These are phyloP conservation scores for Solanum gandarillasii DNA, from an alignment of 257 asterid genomes.

Conservation along the genomic window DNA sequence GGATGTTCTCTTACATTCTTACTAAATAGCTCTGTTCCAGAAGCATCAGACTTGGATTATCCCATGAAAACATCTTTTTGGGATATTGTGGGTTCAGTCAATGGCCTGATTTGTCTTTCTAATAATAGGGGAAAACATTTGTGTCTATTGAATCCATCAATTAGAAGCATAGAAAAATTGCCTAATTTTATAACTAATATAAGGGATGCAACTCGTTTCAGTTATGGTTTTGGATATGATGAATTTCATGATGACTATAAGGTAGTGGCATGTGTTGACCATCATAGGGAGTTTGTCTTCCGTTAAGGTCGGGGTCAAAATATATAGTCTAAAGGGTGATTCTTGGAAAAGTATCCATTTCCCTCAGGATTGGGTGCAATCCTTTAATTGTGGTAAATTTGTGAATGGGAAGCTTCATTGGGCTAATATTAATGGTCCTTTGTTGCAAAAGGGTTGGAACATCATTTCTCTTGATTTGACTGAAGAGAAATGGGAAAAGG, in stretches of 20 bases:
- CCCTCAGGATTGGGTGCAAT: background rate
- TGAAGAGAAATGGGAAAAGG: background rate
- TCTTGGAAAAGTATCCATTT: constrained; percentile 8
- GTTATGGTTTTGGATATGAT: constrained; percentile 42
- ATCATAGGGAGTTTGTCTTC: background rate
- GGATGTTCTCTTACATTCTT: background rate
- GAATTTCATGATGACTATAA: constrained; percentile 25
- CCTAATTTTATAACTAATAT: no score
- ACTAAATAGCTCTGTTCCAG: background rate
- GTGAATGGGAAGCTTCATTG: constrained; percentile 19
- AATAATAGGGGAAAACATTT: background rate
- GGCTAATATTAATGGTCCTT: background rate
- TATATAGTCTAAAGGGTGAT: constrained; percentile 11
- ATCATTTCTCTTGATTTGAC: constrained; percentile 7
- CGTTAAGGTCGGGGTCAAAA: background rate
- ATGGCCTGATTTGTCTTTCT: constrained; percentile 34
- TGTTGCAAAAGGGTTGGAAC: background rate
- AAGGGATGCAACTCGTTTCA: background rate
- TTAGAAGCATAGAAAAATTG: no score
- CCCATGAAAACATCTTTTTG: background rate
- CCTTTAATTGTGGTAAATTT: constrained; percentile 1
- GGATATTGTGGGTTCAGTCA: constrained; percentile 30
- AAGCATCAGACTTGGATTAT: background rate
- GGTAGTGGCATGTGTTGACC: constrained; percentile 17
- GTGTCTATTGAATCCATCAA: constrained; percentile 10